These are phyloP conservation scores for Penstemon newberryi DNA, from an alignment of 257 asterid genomes.

Conservation along the genomic window DNA sequence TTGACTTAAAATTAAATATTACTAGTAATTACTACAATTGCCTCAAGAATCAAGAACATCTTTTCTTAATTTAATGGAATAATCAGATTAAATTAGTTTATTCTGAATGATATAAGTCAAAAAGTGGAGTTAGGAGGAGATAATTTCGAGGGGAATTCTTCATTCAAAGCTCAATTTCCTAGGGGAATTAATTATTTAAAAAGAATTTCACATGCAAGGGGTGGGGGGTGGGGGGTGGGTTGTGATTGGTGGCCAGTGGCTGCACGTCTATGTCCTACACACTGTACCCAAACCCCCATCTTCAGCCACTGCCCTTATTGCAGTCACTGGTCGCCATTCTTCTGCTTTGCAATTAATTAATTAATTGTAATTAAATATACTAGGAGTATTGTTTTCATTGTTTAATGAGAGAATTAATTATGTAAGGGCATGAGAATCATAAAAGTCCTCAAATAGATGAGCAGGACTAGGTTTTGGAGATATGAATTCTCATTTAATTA, in stretches of 20 bases:
- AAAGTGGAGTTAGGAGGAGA: slow-evolving; percentile 38
- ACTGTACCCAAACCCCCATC: not conserved
- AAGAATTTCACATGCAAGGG: slow-evolving; percentile 52
- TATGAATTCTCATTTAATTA: slow-evolving; percentile 17
- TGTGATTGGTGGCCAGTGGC: slow-evolving; percentile 24
- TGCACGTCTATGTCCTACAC: slow-evolving; percentile 4
- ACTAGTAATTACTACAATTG: not conserved
- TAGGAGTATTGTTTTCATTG: not conserved
- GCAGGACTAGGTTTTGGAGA: not conserved
- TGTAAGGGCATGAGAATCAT: slow-evolving; percentile 16
- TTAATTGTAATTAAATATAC: too few species aligned
- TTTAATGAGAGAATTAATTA: not conserved
- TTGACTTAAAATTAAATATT: slow-evolving; percentile 12
- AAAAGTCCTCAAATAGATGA: slow-evolving; percentile 5
- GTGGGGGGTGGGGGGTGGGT: not conserved
- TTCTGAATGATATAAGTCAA: slow-evolving; percentile 49
- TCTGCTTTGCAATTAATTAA: not conserved
- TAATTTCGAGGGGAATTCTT: slow-evolving; percentile 52
- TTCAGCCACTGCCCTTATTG: not conserved
- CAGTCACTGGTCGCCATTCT: not conserved
- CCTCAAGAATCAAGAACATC: slow-evolving; percentile 5
- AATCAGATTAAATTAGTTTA: not conserved
- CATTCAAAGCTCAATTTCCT: slow-evolving; percentile 51
- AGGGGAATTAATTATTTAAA: slow-evolving; percentile 30
- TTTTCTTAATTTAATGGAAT: not conserved